Percentiles rank a stretch among this genome's conserved stretches.
phyloP scores from a whole-genome alignment of 495 filamentous ascomycete genomes.

The Hypoxylon lienhwacheense region DNA sequence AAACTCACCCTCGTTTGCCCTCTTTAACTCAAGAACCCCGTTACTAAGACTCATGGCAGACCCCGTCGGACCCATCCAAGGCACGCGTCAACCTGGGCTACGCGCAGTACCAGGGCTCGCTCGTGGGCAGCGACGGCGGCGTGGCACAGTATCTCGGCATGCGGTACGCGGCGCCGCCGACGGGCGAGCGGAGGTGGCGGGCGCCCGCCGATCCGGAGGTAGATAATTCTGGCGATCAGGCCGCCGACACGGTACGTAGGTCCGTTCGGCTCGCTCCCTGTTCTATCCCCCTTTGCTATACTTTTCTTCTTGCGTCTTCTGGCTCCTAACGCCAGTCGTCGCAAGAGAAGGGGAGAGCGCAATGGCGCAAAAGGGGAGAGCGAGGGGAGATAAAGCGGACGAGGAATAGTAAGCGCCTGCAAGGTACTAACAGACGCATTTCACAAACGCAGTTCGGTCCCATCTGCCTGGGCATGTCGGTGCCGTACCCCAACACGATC shows the following conservation, averaged over 20 bases:
- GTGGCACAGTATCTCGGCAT: constrained; percentile 49
- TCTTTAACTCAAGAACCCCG: neutral
- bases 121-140: constrained; percentile 36
- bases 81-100: constrained; percentile 48
- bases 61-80: constrained; percentile 3
- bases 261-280: neutral
- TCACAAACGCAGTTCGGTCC: constrained; percentile 43
- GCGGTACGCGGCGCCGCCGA: constrained; percentile 49
- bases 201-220: constrained; percentile 38
- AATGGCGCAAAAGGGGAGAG: neutral
- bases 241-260: constrained; percentile 31
- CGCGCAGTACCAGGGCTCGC: constrained; percentile 44
- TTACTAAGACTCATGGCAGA: neutral
- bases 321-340: neutral
- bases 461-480: constrained; percentile 55
- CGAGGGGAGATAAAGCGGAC: no score
- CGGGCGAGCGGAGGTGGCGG: constrained; percentile 46
- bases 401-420: no score
- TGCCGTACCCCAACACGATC: constrained; percentile 37
- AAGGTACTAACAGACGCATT: constrained; percentile 7
- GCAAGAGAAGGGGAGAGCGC: neutral
- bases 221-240: constrained; percentile 27
- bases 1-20: no score
- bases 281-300: neutral
- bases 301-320: neutral